Evolutionary conservation across 2,329 filamentous ascomycete species (phyloP).

Genomic region (Penicillium freii): DNA sequence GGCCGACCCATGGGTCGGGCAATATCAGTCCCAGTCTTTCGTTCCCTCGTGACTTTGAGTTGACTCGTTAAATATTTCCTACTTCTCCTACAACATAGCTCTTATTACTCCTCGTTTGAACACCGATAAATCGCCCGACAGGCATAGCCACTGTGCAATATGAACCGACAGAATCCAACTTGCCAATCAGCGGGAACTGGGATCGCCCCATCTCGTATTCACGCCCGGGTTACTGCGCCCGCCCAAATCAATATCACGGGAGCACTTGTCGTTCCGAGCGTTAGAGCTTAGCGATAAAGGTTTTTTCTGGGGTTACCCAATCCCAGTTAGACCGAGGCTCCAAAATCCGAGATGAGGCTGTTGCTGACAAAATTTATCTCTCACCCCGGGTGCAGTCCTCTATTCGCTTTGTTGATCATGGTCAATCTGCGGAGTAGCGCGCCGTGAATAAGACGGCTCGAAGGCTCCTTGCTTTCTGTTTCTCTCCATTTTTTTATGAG

Average conservation of each 20-base stretch:
- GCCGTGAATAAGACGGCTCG: background rate
- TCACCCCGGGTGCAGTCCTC: background rate
- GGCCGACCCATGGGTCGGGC: background rate
- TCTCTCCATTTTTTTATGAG: background rate
- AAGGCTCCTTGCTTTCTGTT: background rate
- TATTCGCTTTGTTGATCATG: background rate
- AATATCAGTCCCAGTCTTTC: background rate
- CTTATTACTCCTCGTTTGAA: background rate
- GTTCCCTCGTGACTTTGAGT: background rate
- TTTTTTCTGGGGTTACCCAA: background rate
- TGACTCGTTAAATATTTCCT: background rate
- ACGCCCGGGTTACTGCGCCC: slow-evolving; percentile 11
- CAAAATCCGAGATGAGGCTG: slow-evolving; percentile 16
- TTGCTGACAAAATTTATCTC: slow-evolving; percentile 16
- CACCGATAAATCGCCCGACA: background rate
- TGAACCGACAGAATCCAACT: background rate
- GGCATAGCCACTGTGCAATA: slow-evolving; percentile 14
- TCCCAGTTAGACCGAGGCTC: slow-evolving; percentile 5
- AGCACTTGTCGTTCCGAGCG: slow-evolving; percentile 3
- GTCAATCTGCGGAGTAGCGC: background rate
- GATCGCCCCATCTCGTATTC: slow-evolving; percentile 18
- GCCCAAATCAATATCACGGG: slow-evolving; percentile 11
- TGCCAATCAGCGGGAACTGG: slow-evolving; percentile 14
- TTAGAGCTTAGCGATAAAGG: background rate
- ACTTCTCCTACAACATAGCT: background rate